A percentile compares a stretch with the other conserved stretches of the same genome.
phyloP scores from a whole-genome alignment of 1,284 basidiomycete species.

The Ceratobasidium sp. region DNA sequence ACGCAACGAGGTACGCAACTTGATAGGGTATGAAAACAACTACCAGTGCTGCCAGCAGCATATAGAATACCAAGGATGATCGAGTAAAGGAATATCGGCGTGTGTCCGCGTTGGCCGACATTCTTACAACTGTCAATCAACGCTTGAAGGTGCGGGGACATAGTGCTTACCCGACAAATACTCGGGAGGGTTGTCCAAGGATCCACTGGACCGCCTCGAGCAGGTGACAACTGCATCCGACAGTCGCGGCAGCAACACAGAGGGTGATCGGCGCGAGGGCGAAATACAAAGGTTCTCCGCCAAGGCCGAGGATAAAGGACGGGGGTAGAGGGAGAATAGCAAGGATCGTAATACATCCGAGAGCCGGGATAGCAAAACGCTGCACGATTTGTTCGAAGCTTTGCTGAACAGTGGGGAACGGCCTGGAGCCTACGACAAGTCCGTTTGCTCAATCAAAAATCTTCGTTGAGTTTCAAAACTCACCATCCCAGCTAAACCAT shows the following conservation, averaged over 20 bases:
- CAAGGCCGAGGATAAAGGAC: constrained; percentile 64
- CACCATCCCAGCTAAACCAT: constrained; percentile 56
- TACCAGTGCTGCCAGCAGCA: constrained; percentile 69
- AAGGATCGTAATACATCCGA: constrained; percentile 56
- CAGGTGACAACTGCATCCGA: constrained; percentile 20
- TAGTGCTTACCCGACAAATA: constrained; percentile 51
- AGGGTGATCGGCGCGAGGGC: constrained; percentile 57
- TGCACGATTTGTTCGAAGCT: constrained; percentile 59
- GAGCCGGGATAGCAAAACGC: constrained; percentile 55
- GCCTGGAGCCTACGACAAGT: not conserved
- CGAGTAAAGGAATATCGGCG: constrained; percentile 27
- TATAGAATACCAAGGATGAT: constrained; percentile 24
- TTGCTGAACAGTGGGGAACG: constrained; percentile 57
- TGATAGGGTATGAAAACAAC: constrained; percentile 82
- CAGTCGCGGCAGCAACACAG: constrained; percentile 2
- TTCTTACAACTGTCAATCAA: not conserved
- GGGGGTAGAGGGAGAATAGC: constrained; percentile 65
- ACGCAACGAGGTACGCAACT: constrained; percentile 83
- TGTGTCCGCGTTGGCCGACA: not conserved
- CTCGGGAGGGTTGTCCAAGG: not conserved
- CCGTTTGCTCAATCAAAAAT: constrained; percentile 21
- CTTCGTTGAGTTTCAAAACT: constrained; percentile 46
- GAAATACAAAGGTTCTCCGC: constrained; percentile 59
- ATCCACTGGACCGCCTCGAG: constrained; percentile 19
- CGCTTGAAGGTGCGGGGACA: not conserved